These are phyloP conservation scores for Litchi chinensis DNA, from an alignment of 345 rosid genomes.

Conservation along the genomic window DNA sequence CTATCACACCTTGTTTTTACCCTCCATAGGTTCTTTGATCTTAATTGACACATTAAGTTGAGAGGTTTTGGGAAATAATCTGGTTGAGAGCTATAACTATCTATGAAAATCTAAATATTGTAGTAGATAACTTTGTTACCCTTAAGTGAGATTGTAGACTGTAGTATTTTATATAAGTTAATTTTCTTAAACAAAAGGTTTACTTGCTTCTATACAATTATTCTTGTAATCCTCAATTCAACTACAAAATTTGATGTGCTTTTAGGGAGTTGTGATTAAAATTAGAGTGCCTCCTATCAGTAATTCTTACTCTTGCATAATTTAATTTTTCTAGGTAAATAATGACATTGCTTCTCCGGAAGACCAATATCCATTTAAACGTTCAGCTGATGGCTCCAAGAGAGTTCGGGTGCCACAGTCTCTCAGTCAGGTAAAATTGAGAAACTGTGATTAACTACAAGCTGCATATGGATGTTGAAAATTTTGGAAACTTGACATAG, in stretches of 20 bases:
- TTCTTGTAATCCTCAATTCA: background rate
- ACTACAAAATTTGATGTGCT: background rate
- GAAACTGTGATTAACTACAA: background rate
- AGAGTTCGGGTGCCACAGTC: constrained; percentile 68
- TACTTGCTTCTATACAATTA: background rate
- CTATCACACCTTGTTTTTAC: too few relatives aligned
- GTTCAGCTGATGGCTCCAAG: constrained; percentile 87
- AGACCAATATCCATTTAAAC: constrained; percentile 62
- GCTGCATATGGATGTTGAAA: constrained; percentile 4
- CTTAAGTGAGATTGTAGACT: background rate
- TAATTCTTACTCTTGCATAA: background rate
- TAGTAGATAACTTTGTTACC: background rate
- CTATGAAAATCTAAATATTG: background rate
- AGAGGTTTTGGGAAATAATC: background rate
- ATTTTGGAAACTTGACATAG: background rate
- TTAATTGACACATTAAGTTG: background rate
- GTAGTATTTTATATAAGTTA: too few relatives aligned
- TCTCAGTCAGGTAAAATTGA: constrained; percentile 52
- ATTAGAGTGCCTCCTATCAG: background rate
- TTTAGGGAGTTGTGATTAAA: background rate
- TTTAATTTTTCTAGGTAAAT: constrained; percentile 48
- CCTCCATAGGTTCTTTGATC: background rate
- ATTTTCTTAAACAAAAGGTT: background rate
- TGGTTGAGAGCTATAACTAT: background rate
- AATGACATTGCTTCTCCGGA: constrained; percentile 43